Base-by-base conservation (phyloP, 345 rosid genomes). In the Dovyalis caffra region DNA sequence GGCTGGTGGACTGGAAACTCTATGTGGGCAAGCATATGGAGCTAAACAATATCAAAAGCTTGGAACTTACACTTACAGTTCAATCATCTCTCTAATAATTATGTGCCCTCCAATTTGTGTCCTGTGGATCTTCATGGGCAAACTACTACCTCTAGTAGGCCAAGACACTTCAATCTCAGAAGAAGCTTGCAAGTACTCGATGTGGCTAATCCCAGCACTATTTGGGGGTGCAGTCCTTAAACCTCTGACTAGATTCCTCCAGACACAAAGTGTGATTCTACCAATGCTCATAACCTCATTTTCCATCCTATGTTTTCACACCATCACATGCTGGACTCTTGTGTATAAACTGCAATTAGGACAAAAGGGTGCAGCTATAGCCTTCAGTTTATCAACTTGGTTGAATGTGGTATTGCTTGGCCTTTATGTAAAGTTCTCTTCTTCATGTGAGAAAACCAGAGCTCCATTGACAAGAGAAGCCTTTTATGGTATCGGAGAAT, bases 21-120 rank as follows among this genome's bases (percentile, higher is more conserved):
- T 76, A 21, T 70, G 74, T 7, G 79, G 79, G 6, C 79, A 76
- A 63, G 74, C 79, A 21, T 76, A 69, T 63, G 79, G 79, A 64
- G 79, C 79, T 23, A 37, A 56, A 64, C 64, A 76, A 29, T 70
- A 69, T 64, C 60, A 70, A n/a, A 76, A 76, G 68, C 74, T 76
- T 45, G 79, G 74, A 51, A 70, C 35, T 34, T 76, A 62, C 28
- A 76, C 79, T 8, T 76, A 69, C n/a, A 62, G 70, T 63, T 69
- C 74, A 5, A 76, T 76, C 18, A 49, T 70, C 64, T 69, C 74
- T 63, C 56, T 76, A 0, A 25, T 76, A 1, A 43, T 69, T 6
- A 21, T 63, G 25, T 70, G 79, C 18, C 74, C 65, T 23, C 70
- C 65, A 49, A 76, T 76, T 20, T 47, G 70, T 20, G 11, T 76